phyloP scores from a whole-genome alignment of 1,139 yeast species.

The Schizosaccharomyces versatilis region DNA sequence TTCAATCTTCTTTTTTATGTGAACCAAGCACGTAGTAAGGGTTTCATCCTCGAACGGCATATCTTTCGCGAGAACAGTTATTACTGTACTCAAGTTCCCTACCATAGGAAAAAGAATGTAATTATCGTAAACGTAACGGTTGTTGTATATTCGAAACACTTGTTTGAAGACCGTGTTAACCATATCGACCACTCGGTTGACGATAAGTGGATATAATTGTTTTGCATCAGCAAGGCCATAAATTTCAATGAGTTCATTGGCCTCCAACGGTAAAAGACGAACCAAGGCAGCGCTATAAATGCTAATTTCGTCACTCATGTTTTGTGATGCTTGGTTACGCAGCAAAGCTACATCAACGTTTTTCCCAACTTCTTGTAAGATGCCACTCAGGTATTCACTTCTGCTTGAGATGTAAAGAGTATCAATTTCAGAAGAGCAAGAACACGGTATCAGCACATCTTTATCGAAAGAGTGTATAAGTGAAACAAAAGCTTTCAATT shows the following conservation, averaged over 20 bases:
- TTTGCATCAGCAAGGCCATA: neutral
- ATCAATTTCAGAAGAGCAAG: neutral
- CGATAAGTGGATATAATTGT: neutral
- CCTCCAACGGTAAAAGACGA: neutral
- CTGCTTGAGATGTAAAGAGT: neutral
- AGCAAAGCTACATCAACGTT: neutral
- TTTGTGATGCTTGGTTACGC: neutral
- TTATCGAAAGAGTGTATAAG: neutral
- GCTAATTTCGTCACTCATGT: neutral
- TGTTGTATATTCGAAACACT: neutral
- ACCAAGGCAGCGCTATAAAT: neutral
- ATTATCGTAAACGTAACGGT: neutral
- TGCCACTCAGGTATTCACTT: neutral
- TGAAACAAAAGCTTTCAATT: neutral
- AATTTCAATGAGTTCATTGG: neutral
- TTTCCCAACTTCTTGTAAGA: neutral
- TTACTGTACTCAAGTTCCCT: neutral
- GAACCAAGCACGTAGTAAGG: neutral
- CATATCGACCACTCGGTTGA: neutral
- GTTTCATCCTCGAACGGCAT: constrained; percentile 1
- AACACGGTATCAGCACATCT: neutral
- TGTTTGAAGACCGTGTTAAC: neutral
- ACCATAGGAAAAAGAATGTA: neutral
- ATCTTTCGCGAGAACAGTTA: neutral
- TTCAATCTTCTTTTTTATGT: neutral